These are phyloP conservation scores for Epichloe bromicola DNA, from an alignment of 2,329 filamentous ascomycete genomes.

Conservation along the genomic window DNA sequence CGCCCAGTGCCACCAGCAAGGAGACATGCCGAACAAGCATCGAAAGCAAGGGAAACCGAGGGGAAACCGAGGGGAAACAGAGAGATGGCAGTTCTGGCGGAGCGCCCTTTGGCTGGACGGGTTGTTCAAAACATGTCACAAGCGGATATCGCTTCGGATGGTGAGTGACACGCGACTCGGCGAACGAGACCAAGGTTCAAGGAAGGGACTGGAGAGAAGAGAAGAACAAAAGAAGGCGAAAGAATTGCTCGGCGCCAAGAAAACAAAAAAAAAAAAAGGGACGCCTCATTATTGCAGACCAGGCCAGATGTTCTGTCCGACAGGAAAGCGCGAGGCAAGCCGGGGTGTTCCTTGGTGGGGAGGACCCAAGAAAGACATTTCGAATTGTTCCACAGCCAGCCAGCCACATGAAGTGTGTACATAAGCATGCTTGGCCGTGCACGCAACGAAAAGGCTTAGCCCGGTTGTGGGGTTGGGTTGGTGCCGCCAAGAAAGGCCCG, in stretches of 20 bases:
- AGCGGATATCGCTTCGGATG: not conserved
- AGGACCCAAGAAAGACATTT: not conserved
- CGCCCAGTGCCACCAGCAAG: constrained; percentile 7
- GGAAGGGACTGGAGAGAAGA: not conserved
- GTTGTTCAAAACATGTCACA: constrained; percentile 2
- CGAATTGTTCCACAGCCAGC: too few relatives aligned
- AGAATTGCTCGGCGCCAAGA: not conserved
- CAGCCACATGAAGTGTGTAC: too few relatives aligned
- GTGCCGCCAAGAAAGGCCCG: too few relatives aligned
- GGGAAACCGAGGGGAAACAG: too few relatives aligned
- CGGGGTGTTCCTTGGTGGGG: too few relatives aligned
- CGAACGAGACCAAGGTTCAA: too few relatives aligned
- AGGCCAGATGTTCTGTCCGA: not conserved
- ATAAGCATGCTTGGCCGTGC: too few relatives aligned
- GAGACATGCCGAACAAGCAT: constrained; percentile 10
- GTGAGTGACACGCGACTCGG: not conserved
- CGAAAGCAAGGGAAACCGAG: not conserved
- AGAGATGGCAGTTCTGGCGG: not conserved
- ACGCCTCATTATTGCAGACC: too few relatives aligned
- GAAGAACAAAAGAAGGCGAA: not conserved
- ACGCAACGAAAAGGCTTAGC: too few relatives aligned
- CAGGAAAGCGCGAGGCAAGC: not conserved
- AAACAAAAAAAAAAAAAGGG: too few relatives aligned
- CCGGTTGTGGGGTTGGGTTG: too few relatives aligned
- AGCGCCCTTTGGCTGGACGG: not conserved